These are phyloP conservation scores for Pseudonitzschia pungens DNA, from an alignment of 108 stramenopile species.

Conservation along the genomic window DNA sequence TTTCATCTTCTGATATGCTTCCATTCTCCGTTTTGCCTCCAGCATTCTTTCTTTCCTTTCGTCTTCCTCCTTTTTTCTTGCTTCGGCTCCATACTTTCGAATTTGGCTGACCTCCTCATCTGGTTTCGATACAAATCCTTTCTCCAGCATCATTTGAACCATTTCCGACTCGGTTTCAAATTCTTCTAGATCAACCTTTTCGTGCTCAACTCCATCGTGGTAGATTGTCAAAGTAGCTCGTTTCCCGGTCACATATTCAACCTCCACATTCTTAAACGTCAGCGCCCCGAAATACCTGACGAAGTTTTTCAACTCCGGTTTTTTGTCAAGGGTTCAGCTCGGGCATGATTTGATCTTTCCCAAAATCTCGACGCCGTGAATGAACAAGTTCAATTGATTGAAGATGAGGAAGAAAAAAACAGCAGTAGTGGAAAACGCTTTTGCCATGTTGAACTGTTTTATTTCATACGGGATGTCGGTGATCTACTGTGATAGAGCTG, in stretches of 20 bases:
- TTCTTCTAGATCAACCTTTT: conserved; percentile 48
- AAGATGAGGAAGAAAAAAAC: neutral
- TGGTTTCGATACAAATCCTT: conserved; percentile 43
- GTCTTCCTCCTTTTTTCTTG: neutral
- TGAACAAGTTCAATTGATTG: neutral
- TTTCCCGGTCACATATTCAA: conserved; percentile 38
- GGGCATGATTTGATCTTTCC: conserved; percentile 49
- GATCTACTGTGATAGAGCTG: no score
- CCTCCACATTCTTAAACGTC: conserved; percentile 43
- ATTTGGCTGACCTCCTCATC: conserved; percentile 6
- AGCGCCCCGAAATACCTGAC: conserved; percentile 48
- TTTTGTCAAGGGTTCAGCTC: conserved; percentile 52
- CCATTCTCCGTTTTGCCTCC: conserved; percentile 11
- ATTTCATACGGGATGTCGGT: neutral
- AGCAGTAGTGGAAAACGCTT: neutral
- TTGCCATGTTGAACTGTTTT: neutral
- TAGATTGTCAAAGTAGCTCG: conserved; percentile 21
- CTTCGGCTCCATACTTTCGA: neutral
- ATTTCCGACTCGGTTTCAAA: conserved; percentile 62
- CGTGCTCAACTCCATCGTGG: conserved; percentile 32
- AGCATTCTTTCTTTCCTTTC: neutral
- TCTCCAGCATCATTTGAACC: conserved; percentile 55
- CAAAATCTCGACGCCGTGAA: neutral
- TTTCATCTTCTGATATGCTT: neutral
- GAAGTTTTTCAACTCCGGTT: conserved; percentile 50